Evolutionary conservation across 1,139 yeast species (phyloP), one percentile per base, ranked within the genome.

Genomic region (Wickerhamomyces sp.): DNA sequence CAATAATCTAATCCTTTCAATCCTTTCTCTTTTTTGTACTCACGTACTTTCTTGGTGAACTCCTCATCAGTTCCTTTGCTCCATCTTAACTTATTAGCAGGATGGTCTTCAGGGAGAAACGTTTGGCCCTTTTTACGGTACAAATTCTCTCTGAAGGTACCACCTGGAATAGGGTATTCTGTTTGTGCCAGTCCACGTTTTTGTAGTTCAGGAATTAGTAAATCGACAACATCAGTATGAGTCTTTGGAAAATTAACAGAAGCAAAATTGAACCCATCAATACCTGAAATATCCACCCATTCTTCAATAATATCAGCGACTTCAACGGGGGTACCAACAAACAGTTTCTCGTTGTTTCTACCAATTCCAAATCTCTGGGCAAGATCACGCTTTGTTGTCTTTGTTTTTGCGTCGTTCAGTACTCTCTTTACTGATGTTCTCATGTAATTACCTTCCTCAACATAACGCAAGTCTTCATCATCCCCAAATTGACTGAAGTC

Each of bases 41-140:
- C 14, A 7, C 18, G 17, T 25, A 41, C 28, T 10, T 46, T 40
- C 13, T 37, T 39, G 38, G 67, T 72, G 44, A 65, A 66, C 21
- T 65, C 68, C 40, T 63, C 67, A 44, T 58, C 64, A 1, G 66
- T 66, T 19, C 64, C 67, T 10, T 62, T 59, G 35, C 54, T 56
- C 74, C 74, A 69, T 54, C 70, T 64, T 31, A 67, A 52, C 2
- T 53, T 54, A 46, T 67, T 46, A 9, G 73, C 72, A 17, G 70
- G 71, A 43, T 69, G 74, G 16, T 47, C 49, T 26, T 48, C 43
- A 53, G 65, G 39, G 54, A 67, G 64, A 61, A 65, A 46, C 9
- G 52, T 52, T 5, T 48, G 48, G 7, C 45, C 50, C 58, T 42
- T 56, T 41, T 35, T 24, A 10, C 50, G 38, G 21, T 40, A 48